Evolutionary conservation across 2,329 filamentous ascomycete genomes (phyloP).

Genomic region (Teratosphaeria destructans): DNA sequence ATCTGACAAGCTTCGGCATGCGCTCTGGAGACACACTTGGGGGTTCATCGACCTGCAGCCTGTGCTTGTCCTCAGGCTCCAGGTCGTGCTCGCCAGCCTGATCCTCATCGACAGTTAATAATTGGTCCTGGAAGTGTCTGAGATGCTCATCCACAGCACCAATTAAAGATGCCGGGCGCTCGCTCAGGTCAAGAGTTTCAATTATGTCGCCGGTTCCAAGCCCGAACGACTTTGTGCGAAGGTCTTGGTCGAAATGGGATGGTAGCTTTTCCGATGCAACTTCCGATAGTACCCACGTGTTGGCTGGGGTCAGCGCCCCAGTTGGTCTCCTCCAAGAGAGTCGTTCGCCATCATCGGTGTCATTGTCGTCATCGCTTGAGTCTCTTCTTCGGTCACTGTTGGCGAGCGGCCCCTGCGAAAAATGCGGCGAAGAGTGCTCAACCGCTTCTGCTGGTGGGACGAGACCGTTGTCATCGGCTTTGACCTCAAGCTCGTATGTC

Average conservation of each 20-base stretch:
- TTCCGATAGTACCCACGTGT: neutral
- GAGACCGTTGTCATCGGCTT: neutral
- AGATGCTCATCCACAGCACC: constrained; percentile 4
- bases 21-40: neutral
- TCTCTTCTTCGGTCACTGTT: neutral
- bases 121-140: neutral
- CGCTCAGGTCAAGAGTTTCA: neutral
- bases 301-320: neutral
- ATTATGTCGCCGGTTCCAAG: neutral
- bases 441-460: neutral
- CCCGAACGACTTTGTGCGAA: neutral
- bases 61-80: neutral
- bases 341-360: neutral
- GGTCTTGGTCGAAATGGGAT: neutral
- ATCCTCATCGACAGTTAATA: neutral
- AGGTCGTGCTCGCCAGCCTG: neutral
- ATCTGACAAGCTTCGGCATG: neutral
- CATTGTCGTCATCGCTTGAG: neutral
- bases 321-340: neutral
- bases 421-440: neutral
- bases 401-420: neutral
- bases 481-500: neutral
- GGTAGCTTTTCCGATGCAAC: neutral
- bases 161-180: neutral
- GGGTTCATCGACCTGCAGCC: neutral